Conservation (phyloP, 306 rosid species). For the Lathyrus aphaca region DNA sequence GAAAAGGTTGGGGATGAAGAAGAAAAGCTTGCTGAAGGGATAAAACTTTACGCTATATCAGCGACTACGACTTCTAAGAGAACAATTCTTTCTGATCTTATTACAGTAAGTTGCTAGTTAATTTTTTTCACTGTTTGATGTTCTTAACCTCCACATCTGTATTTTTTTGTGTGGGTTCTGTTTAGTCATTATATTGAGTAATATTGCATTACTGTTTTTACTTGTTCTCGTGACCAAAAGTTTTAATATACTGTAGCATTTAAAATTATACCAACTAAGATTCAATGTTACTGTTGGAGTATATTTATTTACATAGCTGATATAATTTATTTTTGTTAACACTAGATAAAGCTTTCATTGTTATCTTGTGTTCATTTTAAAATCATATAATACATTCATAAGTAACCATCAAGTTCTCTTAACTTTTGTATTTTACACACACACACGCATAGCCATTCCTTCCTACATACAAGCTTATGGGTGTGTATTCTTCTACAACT, state of each 20-base stretch:
- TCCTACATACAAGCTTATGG: conserved; percentile 15
- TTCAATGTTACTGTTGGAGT: neutral
- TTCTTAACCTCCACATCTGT: conserved; percentile 24
- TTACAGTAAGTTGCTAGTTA: conserved; percentile 61
- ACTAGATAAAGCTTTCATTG: conserved; percentile 2
- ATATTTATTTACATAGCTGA: conserved; percentile 14
- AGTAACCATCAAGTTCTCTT: conserved; percentile 9
- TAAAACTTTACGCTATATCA: conserved; percentile 86
- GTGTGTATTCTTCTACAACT: conserved; percentile 15
- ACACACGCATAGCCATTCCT: neutral
- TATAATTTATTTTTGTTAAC: conserved; percentile 1
- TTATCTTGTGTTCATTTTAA: conserved; percentile 18
- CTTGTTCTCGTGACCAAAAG: neutral
- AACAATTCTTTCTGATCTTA: conserved; percentile 93
- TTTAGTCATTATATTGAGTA: conserved; percentile 20
- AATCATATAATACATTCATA: conserved; percentile 20
- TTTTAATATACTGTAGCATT: neutral
- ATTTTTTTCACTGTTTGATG: conserved; percentile 30
- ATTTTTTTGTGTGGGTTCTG: neutral
- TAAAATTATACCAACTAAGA: conserved; percentile 7
- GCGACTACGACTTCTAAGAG: conserved; percentile 84
- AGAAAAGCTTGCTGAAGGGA: conserved; percentile 98
- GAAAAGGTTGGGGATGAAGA: conserved; percentile 91
- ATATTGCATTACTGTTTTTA: conserved; percentile 15
- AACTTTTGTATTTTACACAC: conserved; percentile 19